These are phyloP conservation scores for Claviceps capensis DNA, from an alignment of 2,329 filamentous ascomycete genomes.

Conservation along the genomic window DNA sequence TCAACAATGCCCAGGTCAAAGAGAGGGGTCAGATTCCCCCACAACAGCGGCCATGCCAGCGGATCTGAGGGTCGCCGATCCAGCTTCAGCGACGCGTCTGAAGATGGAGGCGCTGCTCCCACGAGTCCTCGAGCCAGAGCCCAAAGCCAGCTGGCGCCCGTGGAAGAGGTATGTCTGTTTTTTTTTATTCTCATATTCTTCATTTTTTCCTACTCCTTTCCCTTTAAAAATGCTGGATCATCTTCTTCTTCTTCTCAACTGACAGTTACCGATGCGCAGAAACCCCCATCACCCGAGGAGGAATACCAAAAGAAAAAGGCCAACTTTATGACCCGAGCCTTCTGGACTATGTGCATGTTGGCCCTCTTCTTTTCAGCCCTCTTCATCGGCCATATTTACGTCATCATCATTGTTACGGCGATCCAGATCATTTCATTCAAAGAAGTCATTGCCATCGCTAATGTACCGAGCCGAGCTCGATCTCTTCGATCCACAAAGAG, in stretches of 20 bases:
- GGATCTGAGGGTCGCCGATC: slow-evolving; percentile 44
- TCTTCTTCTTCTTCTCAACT: background rate
- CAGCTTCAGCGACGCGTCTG: slow-evolving; percentile 60
- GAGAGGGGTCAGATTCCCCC: slow-evolving; percentile 42
- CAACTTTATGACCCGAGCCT: slow-evolving; percentile 89
- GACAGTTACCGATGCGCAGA: slow-evolving; percentile 18
- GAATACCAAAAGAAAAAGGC: slow-evolving; percentile 99
- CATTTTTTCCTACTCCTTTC: background rate
- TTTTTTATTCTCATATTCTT: background rate
- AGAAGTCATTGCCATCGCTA: slow-evolving; percentile 96
- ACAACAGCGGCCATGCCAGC: slow-evolving; percentile 29
- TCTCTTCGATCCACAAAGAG: slow-evolving; percentile 90
- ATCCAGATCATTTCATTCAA: slow-evolving; percentile 97
- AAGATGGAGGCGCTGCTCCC: slow-evolving; percentile 29
- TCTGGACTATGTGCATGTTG: slow-evolving; percentile 99
- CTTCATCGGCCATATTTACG: slow-evolving; percentile 94
- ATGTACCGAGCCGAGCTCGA: slow-evolving; percentile 80
- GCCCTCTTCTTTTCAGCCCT: slow-evolving; percentile 79
- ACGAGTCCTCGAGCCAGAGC: slow-evolving; percentile 15
- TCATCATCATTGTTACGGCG: slow-evolving; percentile 82
- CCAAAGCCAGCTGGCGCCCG: slow-evolving; percentile 18
- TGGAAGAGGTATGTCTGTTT: slow-evolving; percentile 20
- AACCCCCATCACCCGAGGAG: slow-evolving; percentile 26
- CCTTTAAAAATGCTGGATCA: no score
- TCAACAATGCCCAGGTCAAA: slow-evolving; percentile 23